Conservation (phyloP, 192 early-diverging fungal species). For the Coemansia sp. region DNA sequence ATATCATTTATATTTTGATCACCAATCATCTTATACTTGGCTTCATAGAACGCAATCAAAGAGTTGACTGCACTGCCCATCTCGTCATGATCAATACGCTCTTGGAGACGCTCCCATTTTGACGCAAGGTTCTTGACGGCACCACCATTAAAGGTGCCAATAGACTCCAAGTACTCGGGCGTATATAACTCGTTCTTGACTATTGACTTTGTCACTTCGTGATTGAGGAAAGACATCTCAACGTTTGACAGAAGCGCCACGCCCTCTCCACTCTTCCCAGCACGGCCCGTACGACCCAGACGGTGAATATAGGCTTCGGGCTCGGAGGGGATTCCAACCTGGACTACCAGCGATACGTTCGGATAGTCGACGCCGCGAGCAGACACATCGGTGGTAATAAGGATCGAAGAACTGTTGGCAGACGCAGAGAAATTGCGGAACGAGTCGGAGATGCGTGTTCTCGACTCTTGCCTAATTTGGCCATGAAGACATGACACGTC, state of each 20-base stretch:
- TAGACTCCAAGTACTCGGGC: conserved; percentile 19
- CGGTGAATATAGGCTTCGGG: conserved; percentile 94
- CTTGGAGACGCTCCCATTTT: conserved; percentile 27
- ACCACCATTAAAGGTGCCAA: conserved; percentile 22
- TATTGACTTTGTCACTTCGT: conserved; percentile 63
- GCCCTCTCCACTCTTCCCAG: conserved; percentile 87
- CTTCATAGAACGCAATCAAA: conserved; percentile 45
- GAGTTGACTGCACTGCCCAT: conserved; percentile 51
- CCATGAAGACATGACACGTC: conserved; percentile 66
- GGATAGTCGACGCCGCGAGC: conserved; percentile 98
- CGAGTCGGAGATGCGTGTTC: conserved; percentile 66
- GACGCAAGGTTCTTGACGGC: conserved; percentile 28
- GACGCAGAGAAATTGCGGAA: conserved; percentile 64
- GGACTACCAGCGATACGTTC: conserved; percentile 85
- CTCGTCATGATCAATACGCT: conserved; percentile 21
- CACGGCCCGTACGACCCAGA: conserved; percentile 94
- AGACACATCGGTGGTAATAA: conserved; percentile 95
- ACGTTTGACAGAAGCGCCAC: conserved; percentile 76
- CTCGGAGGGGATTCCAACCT: conserved; percentile 80
- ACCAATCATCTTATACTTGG: conserved; percentile 16
- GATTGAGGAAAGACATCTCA: conserved; percentile 73
- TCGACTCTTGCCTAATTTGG: conserved; percentile 70
- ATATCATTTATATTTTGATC: conserved; percentile 24
- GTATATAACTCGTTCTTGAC: conserved; percentile 49
- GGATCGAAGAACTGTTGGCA: conserved; percentile 57